phyloP scores from a whole-genome alignment of 768 basidiomycete species.

The Xerocomellus amylosporus region DNA sequence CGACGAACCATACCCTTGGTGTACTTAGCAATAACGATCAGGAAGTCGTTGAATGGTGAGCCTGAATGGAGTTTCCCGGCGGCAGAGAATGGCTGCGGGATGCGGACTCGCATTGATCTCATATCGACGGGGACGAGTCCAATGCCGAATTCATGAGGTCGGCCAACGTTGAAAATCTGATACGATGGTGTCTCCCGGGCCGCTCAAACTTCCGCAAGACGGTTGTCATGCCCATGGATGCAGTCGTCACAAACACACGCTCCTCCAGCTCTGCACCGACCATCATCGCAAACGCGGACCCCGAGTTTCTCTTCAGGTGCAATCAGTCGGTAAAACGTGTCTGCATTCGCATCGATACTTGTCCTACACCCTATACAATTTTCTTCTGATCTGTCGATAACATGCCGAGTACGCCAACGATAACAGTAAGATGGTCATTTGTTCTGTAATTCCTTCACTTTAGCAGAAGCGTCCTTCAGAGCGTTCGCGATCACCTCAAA shows the following conservation, averaged over 20 bases:
- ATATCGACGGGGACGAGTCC: slow-evolving; percentile 30
- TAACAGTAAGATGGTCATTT: neutral
- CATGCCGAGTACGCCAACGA: neutral
- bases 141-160: slow-evolving; percentile 9
- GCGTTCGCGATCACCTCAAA: slow-evolving; percentile 30
- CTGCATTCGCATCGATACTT: slow-evolving; percentile 46
- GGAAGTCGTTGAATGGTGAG: slow-evolving; percentile 82
- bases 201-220: slow-evolving; percentile 63
- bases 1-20: slow-evolving; percentile 61
- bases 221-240: slow-evolving; percentile 43
- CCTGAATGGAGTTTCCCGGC: slow-evolving; percentile 67
- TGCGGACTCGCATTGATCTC: slow-evolving; percentile 44
- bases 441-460: slow-evolving; percentile 11
- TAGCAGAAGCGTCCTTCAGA: slow-evolving; percentile 23
- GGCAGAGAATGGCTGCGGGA: slow-evolving; percentile 54
- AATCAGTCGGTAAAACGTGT: slow-evolving; percentile 43
- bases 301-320: slow-evolving; percentile 31
- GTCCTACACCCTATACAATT: neutral
- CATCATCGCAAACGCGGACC: slow-evolving; percentile 37
- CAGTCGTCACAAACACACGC: slow-evolving; percentile 36
- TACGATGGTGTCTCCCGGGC: slow-evolving; percentile 49
- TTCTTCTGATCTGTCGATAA: neutral
- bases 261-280: slow-evolving; percentile 50
- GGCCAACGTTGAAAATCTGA: neutral
- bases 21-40: slow-evolving; percentile 97